Evolutionary conservation across 441 rosid genomes (phyloP).

Genomic region (Erodium chrysanthum): DNA sequence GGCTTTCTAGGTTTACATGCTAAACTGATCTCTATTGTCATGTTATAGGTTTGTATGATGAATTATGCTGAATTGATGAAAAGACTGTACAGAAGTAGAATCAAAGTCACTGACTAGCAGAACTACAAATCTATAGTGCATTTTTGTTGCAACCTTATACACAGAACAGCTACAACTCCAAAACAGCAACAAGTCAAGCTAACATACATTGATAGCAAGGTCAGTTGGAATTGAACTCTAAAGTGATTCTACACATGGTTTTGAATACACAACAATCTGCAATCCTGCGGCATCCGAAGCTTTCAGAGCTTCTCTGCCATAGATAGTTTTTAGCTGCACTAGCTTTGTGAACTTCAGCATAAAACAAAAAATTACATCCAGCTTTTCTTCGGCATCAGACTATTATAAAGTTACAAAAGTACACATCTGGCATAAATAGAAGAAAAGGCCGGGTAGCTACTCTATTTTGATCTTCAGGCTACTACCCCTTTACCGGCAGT

Average conservation of each 20-base stretch:
- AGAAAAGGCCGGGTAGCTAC: neutral
- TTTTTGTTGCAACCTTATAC: too few relatives aligned
- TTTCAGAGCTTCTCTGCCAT: neutral
- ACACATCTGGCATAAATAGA: too few relatives aligned
- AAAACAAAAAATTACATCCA: too few relatives aligned
- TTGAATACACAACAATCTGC: slow-evolving; percentile 24
- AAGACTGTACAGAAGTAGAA: too few relatives aligned
- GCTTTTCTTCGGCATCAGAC: neutral
- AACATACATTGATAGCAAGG: neutral
- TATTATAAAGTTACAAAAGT: neutral
- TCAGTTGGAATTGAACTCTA: slow-evolving; percentile 1
- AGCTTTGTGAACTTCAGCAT: neutral
- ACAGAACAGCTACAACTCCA: too few relatives aligned
- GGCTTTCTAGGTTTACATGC: too few relatives aligned
- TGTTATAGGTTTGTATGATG: too few relatives aligned
- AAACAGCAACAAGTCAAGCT: too few relatives aligned
- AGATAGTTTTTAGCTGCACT: neutral
- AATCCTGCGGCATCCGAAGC: slow-evolving; percentile 14
- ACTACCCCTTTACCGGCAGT: slow-evolving; percentile 36
- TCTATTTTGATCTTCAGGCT: slow-evolving; percentile 35
- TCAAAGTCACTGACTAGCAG: too few relatives aligned
- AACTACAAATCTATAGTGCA: too few relatives aligned
- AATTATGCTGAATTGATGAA: too few relatives aligned
- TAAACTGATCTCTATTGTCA: too few relatives aligned
- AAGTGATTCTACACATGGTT: slow-evolving; percentile 26